These are phyloP conservation scores for Hondaea fermentalgiana DNA, from an alignment of 108 stramenopile genomes.

Conservation along the genomic window DNA sequence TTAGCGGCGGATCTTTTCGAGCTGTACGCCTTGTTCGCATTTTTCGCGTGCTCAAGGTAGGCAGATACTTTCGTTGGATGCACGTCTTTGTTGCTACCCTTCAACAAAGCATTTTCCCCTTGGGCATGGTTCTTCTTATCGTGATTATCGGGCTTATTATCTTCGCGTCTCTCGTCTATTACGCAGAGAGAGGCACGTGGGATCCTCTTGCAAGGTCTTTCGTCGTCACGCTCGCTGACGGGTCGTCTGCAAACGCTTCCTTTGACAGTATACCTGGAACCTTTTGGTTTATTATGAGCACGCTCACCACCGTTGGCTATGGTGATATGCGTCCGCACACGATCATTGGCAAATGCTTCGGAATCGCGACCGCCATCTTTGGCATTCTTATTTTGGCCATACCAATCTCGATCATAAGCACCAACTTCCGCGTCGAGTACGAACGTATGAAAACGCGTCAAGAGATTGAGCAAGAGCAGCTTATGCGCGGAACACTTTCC, in stretches of 20 bases:
- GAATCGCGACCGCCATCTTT: background rate
- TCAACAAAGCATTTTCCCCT: background rate
- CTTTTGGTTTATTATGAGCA: slow-evolving; percentile 20
- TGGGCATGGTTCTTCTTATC: slow-evolving; percentile 12
- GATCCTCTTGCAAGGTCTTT: background rate
- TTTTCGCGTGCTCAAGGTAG: slow-evolving; percentile 22
- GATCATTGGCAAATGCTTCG: background rate
- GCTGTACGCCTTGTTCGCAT: slow-evolving; percentile 27
- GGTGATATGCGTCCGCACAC: slow-evolving; percentile 13
- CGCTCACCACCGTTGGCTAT: slow-evolving; percentile 24
- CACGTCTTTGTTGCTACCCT: background rate
- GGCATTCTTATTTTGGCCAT: slow-evolving; percentile 19
- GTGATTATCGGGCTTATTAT: background rate
- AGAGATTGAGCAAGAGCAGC: background rate
- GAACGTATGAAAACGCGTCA: background rate
- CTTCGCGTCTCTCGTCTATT: background rate
- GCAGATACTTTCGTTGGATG: slow-evolving; percentile 6
- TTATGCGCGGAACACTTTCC: background rate
- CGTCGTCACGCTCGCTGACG: background rate
- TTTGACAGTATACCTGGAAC: background rate
- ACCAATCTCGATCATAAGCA: slow-evolving; percentile 15
- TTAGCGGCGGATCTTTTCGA: background rate
- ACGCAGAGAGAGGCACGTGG: background rate
- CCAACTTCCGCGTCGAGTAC: slow-evolving; percentile 23
- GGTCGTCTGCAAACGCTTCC: background rate